Evolutionary conservation across 176 grass and related monocot species (phyloP).

Genomic region (Guadua angustifolia): DNA sequence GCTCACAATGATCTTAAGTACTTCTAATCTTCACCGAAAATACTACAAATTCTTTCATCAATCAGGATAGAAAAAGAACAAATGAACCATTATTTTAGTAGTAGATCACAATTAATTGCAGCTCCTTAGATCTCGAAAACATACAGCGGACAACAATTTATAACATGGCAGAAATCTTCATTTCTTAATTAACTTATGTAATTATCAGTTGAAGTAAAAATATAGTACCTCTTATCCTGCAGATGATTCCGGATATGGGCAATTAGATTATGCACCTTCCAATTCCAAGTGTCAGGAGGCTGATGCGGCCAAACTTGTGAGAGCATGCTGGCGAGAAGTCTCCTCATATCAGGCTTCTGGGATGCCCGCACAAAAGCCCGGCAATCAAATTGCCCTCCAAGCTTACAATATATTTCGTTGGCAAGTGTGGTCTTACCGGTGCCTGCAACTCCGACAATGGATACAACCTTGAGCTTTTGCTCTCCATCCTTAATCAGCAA

Average conservation of each 20-base stretch:
- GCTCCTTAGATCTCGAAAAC: no score
- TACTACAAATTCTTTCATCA: no score
- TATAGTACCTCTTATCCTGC: conserved; percentile 3
- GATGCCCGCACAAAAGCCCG: not conserved
- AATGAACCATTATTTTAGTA: no score
- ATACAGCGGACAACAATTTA: no score
- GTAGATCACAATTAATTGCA: no score
- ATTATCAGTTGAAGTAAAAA: not conserved
- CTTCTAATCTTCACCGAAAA: no score
- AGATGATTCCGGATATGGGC: not conserved
- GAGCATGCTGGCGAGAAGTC: conserved; percentile 18
- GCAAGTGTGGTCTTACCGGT: conserved; percentile 22
- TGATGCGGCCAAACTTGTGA: not conserved
- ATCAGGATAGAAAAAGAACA: no score
- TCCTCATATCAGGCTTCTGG: conserved; percentile 17
- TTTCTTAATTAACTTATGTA: not conserved
- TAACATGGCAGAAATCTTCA: no score
- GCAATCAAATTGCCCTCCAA: not conserved
- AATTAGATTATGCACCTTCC: not conserved
- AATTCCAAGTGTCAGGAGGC: not conserved
- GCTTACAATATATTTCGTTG: not conserved
- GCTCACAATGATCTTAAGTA: no score
- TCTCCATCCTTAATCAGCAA: no score
- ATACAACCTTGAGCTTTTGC: conserved; percentile 20
- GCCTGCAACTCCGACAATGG: conserved; percentile 19